A percentile compares a stretch with the other conserved stretches of the same genome.
These are phyloP conservation scores for Alopecurus myosuroides DNA, from an alignment of 176 grass and related monocot genomes.

Conservation along the genomic window DNA sequence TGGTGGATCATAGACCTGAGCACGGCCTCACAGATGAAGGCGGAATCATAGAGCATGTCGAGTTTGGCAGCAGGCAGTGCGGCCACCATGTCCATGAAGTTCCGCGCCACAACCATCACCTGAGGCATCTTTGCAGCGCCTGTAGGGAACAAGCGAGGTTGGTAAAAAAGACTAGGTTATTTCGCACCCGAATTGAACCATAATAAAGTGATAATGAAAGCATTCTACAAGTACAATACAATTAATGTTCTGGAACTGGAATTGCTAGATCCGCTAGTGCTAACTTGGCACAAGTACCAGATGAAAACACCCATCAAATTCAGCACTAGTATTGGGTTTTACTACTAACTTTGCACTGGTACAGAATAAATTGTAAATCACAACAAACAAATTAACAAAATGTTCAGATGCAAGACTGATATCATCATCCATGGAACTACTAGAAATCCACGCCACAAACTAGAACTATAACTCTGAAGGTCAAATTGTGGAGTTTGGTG, in stretches of 20 bases:
- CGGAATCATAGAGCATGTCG: constrained; percentile 72
- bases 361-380: too few relatives aligned
- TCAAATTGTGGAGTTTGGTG: not conserved
- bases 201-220: not conserved
- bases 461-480: too few relatives aligned
- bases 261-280: not conserved
- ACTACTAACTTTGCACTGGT: not conserved
- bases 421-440: too few relatives aligned
- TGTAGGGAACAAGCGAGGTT: not conserved
- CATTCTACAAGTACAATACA: not conserved
- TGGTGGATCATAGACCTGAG: constrained; percentile 44
- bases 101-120: constrained; percentile 81
- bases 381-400: too few relatives aligned
- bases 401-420: too few relatives aligned
- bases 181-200: not conserved
- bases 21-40: constrained; percentile 92
- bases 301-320: not conserved
- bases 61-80: constrained; percentile 73
- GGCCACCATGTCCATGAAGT: constrained; percentile 98
- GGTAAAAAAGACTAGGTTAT: not conserved
- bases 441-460: too few relatives aligned
- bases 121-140: constrained; percentile 63
- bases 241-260: not conserved
- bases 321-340: not conserved
- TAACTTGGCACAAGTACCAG: not conserved